Evolutionary conservation across 1,139 yeast genomes (phyloP).

Genomic region (Scheffersomyces parashehatae): DNA sequence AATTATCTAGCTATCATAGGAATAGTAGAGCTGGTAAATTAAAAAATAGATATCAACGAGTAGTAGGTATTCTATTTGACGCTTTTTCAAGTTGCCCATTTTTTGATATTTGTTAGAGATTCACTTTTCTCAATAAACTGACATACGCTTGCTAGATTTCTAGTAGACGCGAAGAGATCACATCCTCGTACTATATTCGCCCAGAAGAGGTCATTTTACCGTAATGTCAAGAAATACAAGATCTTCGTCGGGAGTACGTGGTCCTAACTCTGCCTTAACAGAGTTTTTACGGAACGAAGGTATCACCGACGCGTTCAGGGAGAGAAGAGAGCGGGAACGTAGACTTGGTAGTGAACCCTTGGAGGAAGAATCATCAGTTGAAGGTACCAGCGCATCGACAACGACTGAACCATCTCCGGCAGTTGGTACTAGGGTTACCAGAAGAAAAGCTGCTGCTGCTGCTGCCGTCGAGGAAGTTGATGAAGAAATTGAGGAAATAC

Average conservation of each 20-base stretch:
- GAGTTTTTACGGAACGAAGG: conserved; percentile 80
- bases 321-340: conserved; percentile 42
- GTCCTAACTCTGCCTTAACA: conserved; percentile 79
- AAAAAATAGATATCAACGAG: too few species aligned
- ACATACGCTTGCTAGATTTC: too few species aligned
- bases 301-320: conserved; percentile 77
- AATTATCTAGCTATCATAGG: too few species aligned
- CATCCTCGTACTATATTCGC: too few species aligned
- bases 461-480: conserved; percentile 12
- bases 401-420: conserved; percentile 9
- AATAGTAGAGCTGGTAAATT: too few species aligned
- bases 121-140: too few species aligned
- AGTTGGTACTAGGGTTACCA: conserved; percentile 9
- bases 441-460: conserved; percentile 14
- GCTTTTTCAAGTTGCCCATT: too few species aligned
- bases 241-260: conserved; percentile 51
- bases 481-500: conserved; percentile 35
- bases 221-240: conserved; percentile 26
- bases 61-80: too few species aligned
- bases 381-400: conserved; percentile 11
- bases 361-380: conserved; percentile 10
- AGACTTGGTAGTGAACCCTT: conserved; percentile 15
- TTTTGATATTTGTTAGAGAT: too few species aligned
- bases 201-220: background rate
- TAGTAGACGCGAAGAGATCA: too few species aligned